Base-by-base conservation (phyloP, 2,329 filamentous ascomycete species). In the Corinectria fuckeliana region DNA sequence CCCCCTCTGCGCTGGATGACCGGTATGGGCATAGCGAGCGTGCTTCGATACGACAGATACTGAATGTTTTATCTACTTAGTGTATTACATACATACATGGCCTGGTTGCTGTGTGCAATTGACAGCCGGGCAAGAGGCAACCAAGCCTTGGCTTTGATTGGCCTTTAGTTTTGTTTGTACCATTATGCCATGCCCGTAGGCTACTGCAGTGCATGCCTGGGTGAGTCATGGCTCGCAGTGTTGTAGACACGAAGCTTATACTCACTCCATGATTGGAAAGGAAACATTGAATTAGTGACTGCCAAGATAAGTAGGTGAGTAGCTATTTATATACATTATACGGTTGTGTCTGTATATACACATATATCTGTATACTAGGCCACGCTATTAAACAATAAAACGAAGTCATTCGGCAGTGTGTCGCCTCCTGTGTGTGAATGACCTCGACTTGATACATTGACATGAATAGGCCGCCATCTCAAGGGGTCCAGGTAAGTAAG, bases 21-120 rank as follows among this genome's bases (percentile, higher is more conserved):
- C 34, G 47, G 47, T 38, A 21, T 45, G 28, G 50, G 36, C 58
- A 58, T 50, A 56, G 61, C 55, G 55, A 59, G 58, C 58, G 55
- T 59, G 50, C 51, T 57, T 56, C 28, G 41, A 58, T 47, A 50
- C 20, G 25, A 42, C 38, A 38, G 38, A 42, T 21, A 21, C 44
- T 50, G 30, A 30, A 50, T 51, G 52, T 56, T 49, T 26, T 30
- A 48, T 14, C 21, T 32, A 39, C n/a, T n/a, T n/a, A 26, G n/a
- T 54, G 20, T 50, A 50, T n/a, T 13, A 14, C 13, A 25, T 45
- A 39, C 16, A 21, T 42, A 20, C 32, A 16, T 49, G 16, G 52
- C 34, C 18, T 32, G 23, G 25, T 16, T 42, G 18, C 14, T 32
- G 13, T 41, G 48, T 14, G 4, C 25, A 9, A 18, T 51, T 45